Evolutionary conservation across 768 basidiomycete species (phyloP), one percentile per base, ranked within the genome.

Genomic region (Russula sp.): DNA sequence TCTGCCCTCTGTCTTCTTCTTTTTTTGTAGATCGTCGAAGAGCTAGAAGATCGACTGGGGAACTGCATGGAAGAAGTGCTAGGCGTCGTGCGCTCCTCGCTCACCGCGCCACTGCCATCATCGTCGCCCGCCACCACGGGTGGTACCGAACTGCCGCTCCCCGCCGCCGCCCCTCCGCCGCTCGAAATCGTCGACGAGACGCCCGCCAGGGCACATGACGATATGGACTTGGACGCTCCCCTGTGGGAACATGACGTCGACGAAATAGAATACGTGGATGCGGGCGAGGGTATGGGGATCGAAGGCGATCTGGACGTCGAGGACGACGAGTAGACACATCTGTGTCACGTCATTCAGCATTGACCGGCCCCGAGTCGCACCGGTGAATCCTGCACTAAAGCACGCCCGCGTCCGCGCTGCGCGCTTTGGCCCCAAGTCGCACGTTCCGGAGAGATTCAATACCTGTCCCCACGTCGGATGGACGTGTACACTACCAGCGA

Each of bases 11-110:
- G 22, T 29, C 25, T 29, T 29, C 25, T 29, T 29, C 25, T 29
- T 29, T 3, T 29, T 29, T 29, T 29, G n/a, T 56, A 97, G 94
- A 88, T 96, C 58, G 83, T 98, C 9, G 95, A 98, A 74, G 94
- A 98, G 72, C 75, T 93, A 2, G 91, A 94, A 72, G 87, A 90
- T 65, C 82, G 94, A 47, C 80, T 93, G 5, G 85, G 86, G 0
- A 80, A 85, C 43, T 76, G 79, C 36, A 85, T 88, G 73, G 81
- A 86, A 3, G 83, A 85, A 9, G 83, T 95, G 11, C 75, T 93
- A 0, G 69, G 71, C 5, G 70, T 76, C 34, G 86, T 95, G 25
- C 74, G 82, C 36, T 70, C 71, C 10, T 81, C 81, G 6, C 67
- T 78, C 25, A 60, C 69, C 16, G 69, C 60, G 16, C 65, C 50